Percentiles rank a stretch among this genome's conserved stretches.
phyloP scores from a whole-genome alignment of 2,329 filamentous ascomycete genomes.

The Trichoderma lentiforme region DNA sequence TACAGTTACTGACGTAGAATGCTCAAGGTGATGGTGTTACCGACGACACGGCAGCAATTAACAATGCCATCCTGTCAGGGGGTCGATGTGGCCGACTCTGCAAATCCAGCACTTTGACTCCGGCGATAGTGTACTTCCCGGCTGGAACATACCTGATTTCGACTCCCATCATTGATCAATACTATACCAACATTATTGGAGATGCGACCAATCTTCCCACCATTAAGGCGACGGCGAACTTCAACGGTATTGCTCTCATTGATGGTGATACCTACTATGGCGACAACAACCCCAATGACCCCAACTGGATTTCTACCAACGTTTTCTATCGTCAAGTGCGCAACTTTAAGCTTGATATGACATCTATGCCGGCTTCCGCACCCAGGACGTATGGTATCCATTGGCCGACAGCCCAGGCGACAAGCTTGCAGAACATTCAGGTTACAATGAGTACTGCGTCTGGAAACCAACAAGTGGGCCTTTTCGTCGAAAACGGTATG shows the following conservation, averaged over 20 bases:
- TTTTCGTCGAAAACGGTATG: constrained; percentile 1
- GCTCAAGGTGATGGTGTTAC: constrained; percentile 28
- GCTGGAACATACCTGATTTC: constrained; percentile 56
- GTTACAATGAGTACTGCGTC: constrained; percentile 40
- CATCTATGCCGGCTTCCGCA: constrained; percentile 28
- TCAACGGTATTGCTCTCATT: constrained; percentile 55
- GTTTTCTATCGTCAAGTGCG: constrained; percentile 64
- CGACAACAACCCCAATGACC: constrained; percentile 24
- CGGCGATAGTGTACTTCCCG: constrained; percentile 30
- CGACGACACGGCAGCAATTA: constrained; percentile 56
- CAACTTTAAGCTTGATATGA: constrained; percentile 61
- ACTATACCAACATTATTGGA: constrained; percentile 57
- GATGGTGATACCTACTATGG: constrained; percentile 36
- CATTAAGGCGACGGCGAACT: constrained; percentile 51
- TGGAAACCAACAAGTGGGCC: background rate
- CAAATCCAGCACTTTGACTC: constrained; percentile 30
- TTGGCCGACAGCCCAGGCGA: constrained; percentile 62
- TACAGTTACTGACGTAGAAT: background rate
- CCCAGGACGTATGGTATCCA: constrained; percentile 47
- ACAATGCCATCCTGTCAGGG: constrained; percentile 39
- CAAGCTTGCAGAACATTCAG: constrained; percentile 49
- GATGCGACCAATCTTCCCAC: constrained; percentile 44
- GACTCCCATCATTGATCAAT: constrained; percentile 57
- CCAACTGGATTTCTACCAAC: constrained; percentile 36
- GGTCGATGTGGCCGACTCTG: constrained; percentile 32